phyloP scores from a whole-genome alignment of 306 rosid species.

The Vigna nakashimae region DNA sequence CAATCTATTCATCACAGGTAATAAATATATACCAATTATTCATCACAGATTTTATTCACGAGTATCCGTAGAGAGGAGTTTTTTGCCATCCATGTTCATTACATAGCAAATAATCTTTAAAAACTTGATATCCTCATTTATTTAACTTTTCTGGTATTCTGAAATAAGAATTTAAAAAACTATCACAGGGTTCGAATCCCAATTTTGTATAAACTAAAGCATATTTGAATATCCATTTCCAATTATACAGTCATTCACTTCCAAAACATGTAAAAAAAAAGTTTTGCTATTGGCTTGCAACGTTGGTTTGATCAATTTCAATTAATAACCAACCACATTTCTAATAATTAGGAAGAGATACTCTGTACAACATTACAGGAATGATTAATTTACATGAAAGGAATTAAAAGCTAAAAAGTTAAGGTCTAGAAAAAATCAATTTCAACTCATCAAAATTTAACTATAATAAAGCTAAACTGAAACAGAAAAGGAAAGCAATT shows the following conservation, averaged over 20 bases:
- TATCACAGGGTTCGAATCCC: neutral
- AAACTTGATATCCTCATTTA: neutral
- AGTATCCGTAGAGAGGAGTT: no score
- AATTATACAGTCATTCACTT: neutral
- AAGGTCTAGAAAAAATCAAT: neutral
- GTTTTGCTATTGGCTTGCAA: neutral
- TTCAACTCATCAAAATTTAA: neutral
- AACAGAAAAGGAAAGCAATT: neutral
- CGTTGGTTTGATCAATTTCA: neutral
- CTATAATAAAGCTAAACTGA: neutral
- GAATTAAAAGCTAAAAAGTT: neutral
- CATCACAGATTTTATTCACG: no score
- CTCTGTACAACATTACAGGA: neutral
- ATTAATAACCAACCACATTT: neutral
- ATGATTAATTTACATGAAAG: slow-evolving; percentile 1
- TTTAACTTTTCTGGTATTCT: neutral
- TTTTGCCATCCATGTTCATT: no score
- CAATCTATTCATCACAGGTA: no score
- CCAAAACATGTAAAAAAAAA: neutral
- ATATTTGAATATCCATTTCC: neutral
- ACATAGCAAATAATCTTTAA: no score
- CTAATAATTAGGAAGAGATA: neutral
- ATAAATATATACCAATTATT: no score
- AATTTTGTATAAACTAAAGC: neutral
- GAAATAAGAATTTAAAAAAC: neutral